Evolutionary conservation across 768 basidiomycete species (phyloP).

Genomic region (Mycena alexandri): DNA sequence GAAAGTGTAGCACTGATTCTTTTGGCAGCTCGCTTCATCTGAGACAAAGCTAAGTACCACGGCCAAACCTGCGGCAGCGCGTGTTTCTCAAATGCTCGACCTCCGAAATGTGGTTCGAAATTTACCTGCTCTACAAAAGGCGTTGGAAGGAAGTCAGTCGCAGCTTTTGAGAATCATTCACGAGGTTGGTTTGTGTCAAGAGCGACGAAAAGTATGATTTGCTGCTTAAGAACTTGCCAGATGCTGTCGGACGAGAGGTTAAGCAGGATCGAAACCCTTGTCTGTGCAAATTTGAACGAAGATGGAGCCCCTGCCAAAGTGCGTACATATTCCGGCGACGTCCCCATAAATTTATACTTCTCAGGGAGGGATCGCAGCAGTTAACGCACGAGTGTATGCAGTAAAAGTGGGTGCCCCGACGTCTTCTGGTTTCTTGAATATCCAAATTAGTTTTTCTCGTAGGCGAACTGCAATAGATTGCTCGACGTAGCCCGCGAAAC

Average conservation of each 20-base stretch:
- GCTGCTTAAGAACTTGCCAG: constrained; percentile 47
- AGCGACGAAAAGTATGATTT: too few species aligned
- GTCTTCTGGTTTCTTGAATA: neutral
- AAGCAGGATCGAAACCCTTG: constrained; percentile 67
- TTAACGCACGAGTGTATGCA: constrained; percentile 90
- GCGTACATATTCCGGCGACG: neutral
- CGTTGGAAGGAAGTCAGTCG: constrained; percentile 69
- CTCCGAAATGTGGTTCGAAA: constrained; percentile 79
- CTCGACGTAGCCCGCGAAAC: constrained; percentile 97
- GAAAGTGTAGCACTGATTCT: neutral
- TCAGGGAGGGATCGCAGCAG: constrained; percentile 78
- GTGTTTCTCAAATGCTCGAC: constrained; percentile 84
- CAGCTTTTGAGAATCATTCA: constrained; percentile 72
- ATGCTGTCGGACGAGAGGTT: constrained; percentile 84
- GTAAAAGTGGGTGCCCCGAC: constrained; percentile 65
- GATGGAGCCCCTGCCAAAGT: constrained; percentile 74
- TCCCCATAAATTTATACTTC: neutral
- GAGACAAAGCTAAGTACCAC: constrained; percentile 67
- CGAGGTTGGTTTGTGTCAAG: constrained; percentile 56
- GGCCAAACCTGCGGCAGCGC: constrained; percentile 74
- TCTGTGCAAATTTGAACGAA: constrained; percentile 80
- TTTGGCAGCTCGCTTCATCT: constrained; percentile 71
- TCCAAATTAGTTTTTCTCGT: constrained; percentile 1
- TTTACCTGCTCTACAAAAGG: constrained; percentile 72
- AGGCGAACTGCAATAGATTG: constrained; percentile 84